phyloP scores from a whole-genome alignment of 352 stramenopile genomes.

The Globisporangium nodosum region DNA sequence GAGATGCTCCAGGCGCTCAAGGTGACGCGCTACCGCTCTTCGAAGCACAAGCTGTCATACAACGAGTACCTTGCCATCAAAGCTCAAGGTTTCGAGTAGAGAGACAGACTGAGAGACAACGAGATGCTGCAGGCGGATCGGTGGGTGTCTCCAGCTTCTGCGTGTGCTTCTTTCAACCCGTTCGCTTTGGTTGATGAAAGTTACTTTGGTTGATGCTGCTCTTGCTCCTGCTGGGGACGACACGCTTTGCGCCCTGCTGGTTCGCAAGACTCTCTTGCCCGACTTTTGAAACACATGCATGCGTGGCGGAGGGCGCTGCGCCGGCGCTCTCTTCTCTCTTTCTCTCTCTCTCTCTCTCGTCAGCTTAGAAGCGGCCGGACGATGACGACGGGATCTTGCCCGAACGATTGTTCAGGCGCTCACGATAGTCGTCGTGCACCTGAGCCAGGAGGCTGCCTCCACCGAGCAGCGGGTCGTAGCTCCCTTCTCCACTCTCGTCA shows the following conservation, averaged over 20 bases:
- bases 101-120: background rate
- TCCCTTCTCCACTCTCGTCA: slow-evolving; percentile 34
- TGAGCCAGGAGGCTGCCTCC: slow-evolving; percentile 55
- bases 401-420: slow-evolving; percentile 53
- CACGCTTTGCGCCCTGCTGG: no score
- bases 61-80: slow-evolving; percentile 73
- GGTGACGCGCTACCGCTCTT: slow-evolving; percentile 76
- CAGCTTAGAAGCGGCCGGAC: slow-evolving; percentile 8
- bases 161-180: no score
- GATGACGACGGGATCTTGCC: slow-evolving; percentile 17
- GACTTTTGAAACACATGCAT: background rate
- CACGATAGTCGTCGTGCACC: slow-evolving; percentile 73
- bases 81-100: slow-evolving; percentile 13
- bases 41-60: slow-evolving; percentile 81
- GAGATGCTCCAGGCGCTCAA: slow-evolving; percentile 58
- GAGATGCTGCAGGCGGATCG: background rate
- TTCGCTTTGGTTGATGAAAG: no score
- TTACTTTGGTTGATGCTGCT: no score
- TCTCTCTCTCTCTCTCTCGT: background rate
- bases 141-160: background rate
- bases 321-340: background rate
- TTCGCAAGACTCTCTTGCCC: no score
- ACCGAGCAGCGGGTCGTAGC: slow-evolving; percentile 65
- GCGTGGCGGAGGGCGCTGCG: background rate
- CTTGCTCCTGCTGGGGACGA: no score